phyloP scores from a whole-genome alignment of 805 yeast species.

The Saturnispora sanitii region DNA sequence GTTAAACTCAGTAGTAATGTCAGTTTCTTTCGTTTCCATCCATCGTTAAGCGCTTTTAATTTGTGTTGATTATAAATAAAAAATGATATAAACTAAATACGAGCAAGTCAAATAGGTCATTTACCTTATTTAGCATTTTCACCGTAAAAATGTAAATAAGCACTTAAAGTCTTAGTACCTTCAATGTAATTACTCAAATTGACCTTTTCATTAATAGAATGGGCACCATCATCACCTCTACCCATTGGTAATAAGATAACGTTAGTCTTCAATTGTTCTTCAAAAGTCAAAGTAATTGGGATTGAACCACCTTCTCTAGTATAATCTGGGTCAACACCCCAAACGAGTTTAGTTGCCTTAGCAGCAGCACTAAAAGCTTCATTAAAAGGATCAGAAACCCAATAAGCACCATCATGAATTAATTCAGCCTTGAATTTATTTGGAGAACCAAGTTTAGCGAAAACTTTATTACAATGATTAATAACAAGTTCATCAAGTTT shows the following conservation, averaged over 20 bases:
- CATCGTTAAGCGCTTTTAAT: too few species aligned
- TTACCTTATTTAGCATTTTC: not conserved
- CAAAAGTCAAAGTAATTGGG: constrained; percentile 93
- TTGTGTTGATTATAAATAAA: not conserved
- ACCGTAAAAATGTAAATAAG: constrained; percentile 76
- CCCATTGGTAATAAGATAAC: constrained; percentile 95
- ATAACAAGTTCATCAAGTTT: constrained; percentile 72
- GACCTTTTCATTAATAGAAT: constrained; percentile 91
- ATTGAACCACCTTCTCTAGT: constrained; percentile 99
- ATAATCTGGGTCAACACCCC: constrained; percentile 91
- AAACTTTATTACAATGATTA: constrained; percentile 56
- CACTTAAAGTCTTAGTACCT: constrained; percentile 89
- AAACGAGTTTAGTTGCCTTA: constrained; percentile 87
- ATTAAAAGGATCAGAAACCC: constrained; percentile 92
- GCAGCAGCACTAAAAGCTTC: constrained; percentile 90
- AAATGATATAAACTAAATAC: not conserved
- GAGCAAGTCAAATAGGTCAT: not conserved
- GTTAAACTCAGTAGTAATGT: too few species aligned
- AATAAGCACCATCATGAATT: constrained; percentile 91
- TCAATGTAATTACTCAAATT: constrained; percentile 82
- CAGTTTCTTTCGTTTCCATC: too few species aligned
- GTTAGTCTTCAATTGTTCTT: constrained; percentile 72
- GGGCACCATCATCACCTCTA: constrained; percentile 99
- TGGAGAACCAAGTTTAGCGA: constrained; percentile 63
- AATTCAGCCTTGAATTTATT: constrained; percentile 65